phyloP scores from a whole-genome alignment of 2,329 filamentous ascomycete species.

The Claviceps sp. region DNA sequence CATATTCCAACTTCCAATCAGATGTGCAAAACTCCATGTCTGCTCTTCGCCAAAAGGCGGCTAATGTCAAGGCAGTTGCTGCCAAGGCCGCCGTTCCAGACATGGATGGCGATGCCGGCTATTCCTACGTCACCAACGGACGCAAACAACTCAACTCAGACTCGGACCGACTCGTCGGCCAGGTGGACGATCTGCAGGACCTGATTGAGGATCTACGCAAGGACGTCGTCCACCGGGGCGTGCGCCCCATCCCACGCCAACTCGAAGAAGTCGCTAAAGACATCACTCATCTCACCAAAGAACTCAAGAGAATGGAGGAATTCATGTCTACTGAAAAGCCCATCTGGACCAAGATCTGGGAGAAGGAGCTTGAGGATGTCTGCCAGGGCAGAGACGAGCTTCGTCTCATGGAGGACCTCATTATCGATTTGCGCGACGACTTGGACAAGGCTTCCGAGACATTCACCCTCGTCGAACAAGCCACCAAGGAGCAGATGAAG shows the following conservation, averaged over 20 bases:
- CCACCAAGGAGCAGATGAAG: slow-evolving; percentile 95
- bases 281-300: slow-evolving; percentile 64
- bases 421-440: slow-evolving; percentile 85
- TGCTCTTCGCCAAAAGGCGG: slow-evolving; percentile 66
- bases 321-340: slow-evolving; percentile 87
- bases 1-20: slow-evolving; percentile 79
- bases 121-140: slow-evolving; percentile 70
- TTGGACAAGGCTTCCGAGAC: slow-evolving; percentile 89
- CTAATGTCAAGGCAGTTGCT: slow-evolving; percentile 63
- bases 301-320: slow-evolving; percentile 88
- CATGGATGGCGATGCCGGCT: slow-evolving; percentile 65
- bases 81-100: slow-evolving; percentile 57
- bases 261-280: slow-evolving; percentile 84
- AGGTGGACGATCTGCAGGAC: slow-evolving; percentile 95
- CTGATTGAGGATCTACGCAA: slow-evolving; percentile 92
- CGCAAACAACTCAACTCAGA: slow-evolving; percentile 80
- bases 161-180: slow-evolving; percentile 77
- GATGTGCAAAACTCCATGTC: slow-evolving; percentile 84
- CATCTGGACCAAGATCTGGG: slow-evolving; percentile 98
- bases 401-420: slow-evolving; percentile 90
- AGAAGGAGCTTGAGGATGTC: slow-evolving; percentile 89
- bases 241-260: slow-evolving; percentile 79
- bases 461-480: slow-evolving; percentile 89
- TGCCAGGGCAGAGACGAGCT: slow-evolving; percentile 92
- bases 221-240: slow-evolving; percentile 86